Evolutionary conservation across 129 eudicot species (phyloP), one percentile per base, ranked within the genome.

Genomic region (Flaveria brownii): DNA sequence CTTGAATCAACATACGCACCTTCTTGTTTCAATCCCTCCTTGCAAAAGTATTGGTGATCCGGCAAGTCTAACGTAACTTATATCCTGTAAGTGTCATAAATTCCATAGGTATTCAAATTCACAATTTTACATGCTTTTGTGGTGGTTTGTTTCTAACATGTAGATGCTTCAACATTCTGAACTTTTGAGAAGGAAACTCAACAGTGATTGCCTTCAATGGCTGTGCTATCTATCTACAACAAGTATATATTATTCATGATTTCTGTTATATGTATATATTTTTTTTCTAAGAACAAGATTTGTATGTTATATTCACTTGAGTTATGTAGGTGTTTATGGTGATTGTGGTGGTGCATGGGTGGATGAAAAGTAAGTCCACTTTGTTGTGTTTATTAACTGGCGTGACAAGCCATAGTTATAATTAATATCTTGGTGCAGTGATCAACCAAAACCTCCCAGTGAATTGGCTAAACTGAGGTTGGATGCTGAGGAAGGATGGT

Each of bases 341-440:
- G 90, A 90, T 80, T 85, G 82, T 59, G 89, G 86, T 61, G 98
- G 98, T 84, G 88, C 83, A 20, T 93, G 92, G 98, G 95, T 93
- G 15, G 96, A 90, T 77, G 98, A 93, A 86, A 85, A 77, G 98
- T 93, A 87, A 85, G 89, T 80, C 49, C 30, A 22, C 0, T 61
- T 67, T 65, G 23, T 56, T 9, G 26, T 46, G 59, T 6, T 49
- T 18, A 16, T 64, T 15, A 36, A 23, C 70, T 28, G 25, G 59
- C 28, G 15, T 62, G 43, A 36, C 51, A 67, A 75, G 15, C 26
- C 17, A 22, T 76, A 46, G 75, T 67, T 65, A 9, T 10, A n/a
- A 20, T 33, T 11, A 18, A 68, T 56, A 47, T 65, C 59, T 42
- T 64, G 26, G 55, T 36, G 74, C 87, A 93, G 98, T 78, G 84